These are phyloP conservation scores for Lignosus rhinocerotis DNA, from an alignment of 1,284 basidiomycete species.

Conservation along the genomic window DNA sequence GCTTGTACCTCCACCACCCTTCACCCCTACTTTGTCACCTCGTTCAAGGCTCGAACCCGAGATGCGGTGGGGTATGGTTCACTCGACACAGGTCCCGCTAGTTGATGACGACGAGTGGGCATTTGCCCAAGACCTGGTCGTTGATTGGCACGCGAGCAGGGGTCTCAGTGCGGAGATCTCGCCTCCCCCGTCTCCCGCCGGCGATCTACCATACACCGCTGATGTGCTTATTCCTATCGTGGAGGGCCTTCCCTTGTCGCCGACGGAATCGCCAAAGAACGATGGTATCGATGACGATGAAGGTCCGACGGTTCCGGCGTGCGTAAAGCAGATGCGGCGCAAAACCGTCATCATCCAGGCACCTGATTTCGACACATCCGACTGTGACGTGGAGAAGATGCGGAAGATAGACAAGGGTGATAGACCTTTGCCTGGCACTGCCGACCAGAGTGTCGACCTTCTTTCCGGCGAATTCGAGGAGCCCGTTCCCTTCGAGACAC, in stretches of 20 bases:
- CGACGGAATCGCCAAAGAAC: constrained; percentile 14
- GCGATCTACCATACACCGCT: constrained; percentile 8
- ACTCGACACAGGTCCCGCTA: constrained; percentile 11
- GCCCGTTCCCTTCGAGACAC: constrained; percentile 29
- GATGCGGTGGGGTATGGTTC: not conserved
- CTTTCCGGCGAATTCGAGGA: constrained; percentile 15
- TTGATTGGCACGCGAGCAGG: constrained; percentile 15
- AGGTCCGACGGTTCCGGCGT: not conserved
- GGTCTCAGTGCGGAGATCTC: constrained; percentile 5
- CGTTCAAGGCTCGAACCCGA: constrained; percentile 6
- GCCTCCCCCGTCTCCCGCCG: constrained; percentile 12
- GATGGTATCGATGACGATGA: constrained; percentile 1
- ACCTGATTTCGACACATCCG: constrained; percentile 13
- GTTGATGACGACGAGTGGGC: constrained; percentile 47
- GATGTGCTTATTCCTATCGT: not conserved
- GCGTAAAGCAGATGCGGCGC: constrained; percentile 26
- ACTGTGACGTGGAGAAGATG: constrained; percentile 7
- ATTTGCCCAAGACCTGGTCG: constrained; percentile 38
- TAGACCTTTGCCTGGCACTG: constrained; percentile 16
- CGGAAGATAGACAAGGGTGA: constrained; percentile 4
- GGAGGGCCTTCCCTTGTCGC: constrained; percentile 4
- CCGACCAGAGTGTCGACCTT: constrained; percentile 5
- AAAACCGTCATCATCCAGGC: constrained; percentile 37
- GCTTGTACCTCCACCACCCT: constrained; percentile 28
- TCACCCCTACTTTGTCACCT: constrained; percentile 18